Percentiles rank a stretch among this genome's conserved stretches.
These are phyloP conservation scores for Crithidia fasciculata DNA, from an alignment of 208 protist species.

Conservation along the genomic window DNA sequence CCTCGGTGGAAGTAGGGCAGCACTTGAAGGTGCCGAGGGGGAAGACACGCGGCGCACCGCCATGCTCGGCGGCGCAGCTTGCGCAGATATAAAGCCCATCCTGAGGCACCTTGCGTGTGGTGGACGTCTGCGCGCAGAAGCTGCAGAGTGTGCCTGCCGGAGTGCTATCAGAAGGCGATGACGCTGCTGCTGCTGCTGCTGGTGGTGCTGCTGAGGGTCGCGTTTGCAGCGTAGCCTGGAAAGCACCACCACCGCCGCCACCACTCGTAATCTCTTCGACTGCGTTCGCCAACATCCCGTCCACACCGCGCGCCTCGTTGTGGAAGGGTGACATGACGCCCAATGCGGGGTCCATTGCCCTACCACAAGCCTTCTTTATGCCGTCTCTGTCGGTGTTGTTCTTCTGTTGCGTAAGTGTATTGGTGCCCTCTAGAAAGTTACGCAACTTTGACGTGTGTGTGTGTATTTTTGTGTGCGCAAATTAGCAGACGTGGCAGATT, in stretches of 20 bases:
- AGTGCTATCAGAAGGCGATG: background rate
- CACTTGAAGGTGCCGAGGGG: constrained; percentile 83
- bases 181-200: background rate
- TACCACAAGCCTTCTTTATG: background rate
- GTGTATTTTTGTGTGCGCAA: no score
- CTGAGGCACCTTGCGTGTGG: constrained; percentile 41
- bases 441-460: no score
- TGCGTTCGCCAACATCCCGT: constrained; percentile 58
- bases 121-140: constrained; percentile 45
- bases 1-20: constrained; percentile 76
- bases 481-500: no score
- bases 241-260: background rate
- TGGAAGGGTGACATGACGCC: constrained; percentile 77
- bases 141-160: constrained; percentile 42
- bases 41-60: constrained; percentile 35
- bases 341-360: constrained; percentile 77
- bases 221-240: background rate
- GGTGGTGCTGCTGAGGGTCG: no score
- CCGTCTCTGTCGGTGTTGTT: no score
- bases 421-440: no score
- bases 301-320: constrained; percentile 47
- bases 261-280: constrained; percentile 50
- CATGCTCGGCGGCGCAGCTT: constrained; percentile 43
- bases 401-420: no score
- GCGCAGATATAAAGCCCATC: constrained; percentile 77